Base-by-base conservation (phyloP, 179 eudicot genomes). In the Heliamphora pulchella region DNA sequence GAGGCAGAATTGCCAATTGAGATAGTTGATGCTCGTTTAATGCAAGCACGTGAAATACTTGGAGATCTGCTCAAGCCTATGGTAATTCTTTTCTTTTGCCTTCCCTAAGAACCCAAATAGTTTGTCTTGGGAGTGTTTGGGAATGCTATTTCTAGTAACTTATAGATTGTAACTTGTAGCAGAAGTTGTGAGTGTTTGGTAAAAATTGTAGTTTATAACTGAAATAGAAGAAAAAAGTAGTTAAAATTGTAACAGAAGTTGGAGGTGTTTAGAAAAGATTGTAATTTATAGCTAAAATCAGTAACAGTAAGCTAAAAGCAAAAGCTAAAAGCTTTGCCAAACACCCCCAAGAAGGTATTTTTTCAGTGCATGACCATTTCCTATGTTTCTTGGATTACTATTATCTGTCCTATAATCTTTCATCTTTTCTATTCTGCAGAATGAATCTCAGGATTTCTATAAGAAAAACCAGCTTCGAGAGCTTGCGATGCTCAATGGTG, bases 1-100 rank as follows among this genome's bases (percentile, higher is more conserved):
- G 99, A 96, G 86, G 98, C 96, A n/a, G 99, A 96, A 84, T 80
- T 96, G 84, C 99, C 99, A 13, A 92, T 92, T 71, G 98, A 96
- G 86, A 90, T 94, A 63, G 83, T 96, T 79, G 99, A 96, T 88
- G 89, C 93, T 73, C 96, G 96, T 66, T 82, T 96, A 41, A 83
- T 94, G 92, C 98, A 96, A 87, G 98, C 99, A 63, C 90, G 93
- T 61, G 96, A 94, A 85, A 92, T 96, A 84, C 96, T 96, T 51
- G 96, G 90, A 88, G 98, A 96, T 85, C 87, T 96, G 70, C 96
- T 96, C 75, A 91, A 86, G 84, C 99, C 99, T 69, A 88, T 96
- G 98, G 99, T 96, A 92, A 80, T 69, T 75, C 20, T 76, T 74
- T 15, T 15, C 18, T 62, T 78, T 57, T 59, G 44, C 41, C 54